A percentile compares a stretch with the other conserved stretches of the same genome.
phyloP scores from a whole-genome alignment of 805 yeast species.

The Wickerhamomyces bisporus region DNA sequence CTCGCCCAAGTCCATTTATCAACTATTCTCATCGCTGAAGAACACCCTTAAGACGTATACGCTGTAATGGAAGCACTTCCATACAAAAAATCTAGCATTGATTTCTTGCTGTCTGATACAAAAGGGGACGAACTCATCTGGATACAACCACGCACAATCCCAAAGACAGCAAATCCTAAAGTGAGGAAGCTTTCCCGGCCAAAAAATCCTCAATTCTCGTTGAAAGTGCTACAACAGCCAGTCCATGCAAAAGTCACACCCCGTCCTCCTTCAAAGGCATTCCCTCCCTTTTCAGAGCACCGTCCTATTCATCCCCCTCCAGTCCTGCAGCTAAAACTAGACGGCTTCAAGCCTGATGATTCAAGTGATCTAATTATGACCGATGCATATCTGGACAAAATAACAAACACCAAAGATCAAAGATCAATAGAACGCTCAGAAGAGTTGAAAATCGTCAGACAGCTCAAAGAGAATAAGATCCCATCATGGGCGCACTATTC shows the following conservation, averaged over 20 bases:
- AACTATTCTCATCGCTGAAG: no score
- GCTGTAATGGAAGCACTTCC: no score
- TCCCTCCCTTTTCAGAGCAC: conserved; percentile 26
- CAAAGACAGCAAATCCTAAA: conserved; percentile 5
- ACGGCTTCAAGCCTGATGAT: conserved; percentile 8
- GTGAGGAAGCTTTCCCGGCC: conserved; percentile 16
- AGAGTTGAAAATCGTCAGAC: conserved; percentile 16
- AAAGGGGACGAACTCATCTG: conserved; percentile 4
- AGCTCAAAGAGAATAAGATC: conserved; percentile 13
- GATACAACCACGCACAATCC: conserved; percentile 12
- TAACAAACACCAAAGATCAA: conserved; percentile 8
- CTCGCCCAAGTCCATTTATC: no score
- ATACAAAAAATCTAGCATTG: no score
- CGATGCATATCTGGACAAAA: conserved; percentile 8
- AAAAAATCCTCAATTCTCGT: conserved; percentile 11
- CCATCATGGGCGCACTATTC: conserved; percentile 25
- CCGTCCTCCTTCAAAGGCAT: conserved; percentile 14
- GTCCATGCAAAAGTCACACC: conserved; percentile 27
- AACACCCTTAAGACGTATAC: no score
- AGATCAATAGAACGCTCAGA: conserved; percentile 15
- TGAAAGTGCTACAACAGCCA: conserved; percentile 26
- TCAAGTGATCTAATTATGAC: conserved; percentile 6
- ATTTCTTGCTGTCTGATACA: no score
- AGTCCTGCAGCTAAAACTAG: conserved; percentile 21
- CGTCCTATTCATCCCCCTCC: conserved; percentile 31